These are phyloP conservation scores for Venturia nashicola DNA, from an alignment of 2,329 filamentous ascomycete genomes.

Conservation along the genomic window DNA sequence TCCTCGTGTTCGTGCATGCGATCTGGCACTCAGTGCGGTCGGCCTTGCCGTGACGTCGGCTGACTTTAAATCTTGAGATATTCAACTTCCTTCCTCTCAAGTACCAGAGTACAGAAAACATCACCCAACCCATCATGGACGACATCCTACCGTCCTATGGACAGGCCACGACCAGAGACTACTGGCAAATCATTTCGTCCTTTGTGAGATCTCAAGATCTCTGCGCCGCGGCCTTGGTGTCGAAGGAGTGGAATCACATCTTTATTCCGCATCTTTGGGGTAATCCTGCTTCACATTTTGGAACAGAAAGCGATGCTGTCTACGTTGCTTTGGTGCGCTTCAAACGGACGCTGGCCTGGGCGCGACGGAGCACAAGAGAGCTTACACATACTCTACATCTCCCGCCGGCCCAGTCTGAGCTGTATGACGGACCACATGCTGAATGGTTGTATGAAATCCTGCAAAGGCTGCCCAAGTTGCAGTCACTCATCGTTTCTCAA, in stretches of 20 bases:
- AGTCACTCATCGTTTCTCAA: conserved; percentile 41
- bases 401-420: conserved; percentile 46
- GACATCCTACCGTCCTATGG: conserved; percentile 49
- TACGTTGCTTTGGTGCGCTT: conserved; percentile 50
- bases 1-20: not conserved
- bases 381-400: conserved; percentile 50
- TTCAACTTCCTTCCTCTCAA: not conserved
- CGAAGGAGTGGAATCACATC: conserved; percentile 43
- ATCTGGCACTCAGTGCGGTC: not conserved
- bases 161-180: conserved; percentile 40
- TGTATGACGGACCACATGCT: conserved; percentile 45
- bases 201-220: conserved; percentile 45
- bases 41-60: not conserved
- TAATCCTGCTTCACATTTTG: conserved; percentile 50
- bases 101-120: not conserved
- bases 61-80: not conserved
- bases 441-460: conserved; percentile 49
- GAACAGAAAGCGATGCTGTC: conserved; percentile 45
- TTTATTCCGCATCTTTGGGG: conserved; percentile 51
- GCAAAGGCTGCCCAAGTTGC: conserved; percentile 44
- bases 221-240: conserved; percentile 43
- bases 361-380: conserved; percentile 38
- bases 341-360: conserved; percentile 42
- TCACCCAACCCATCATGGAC: conserved; percentile 34
- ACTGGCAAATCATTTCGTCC: conserved; percentile 42